These are phyloP conservation scores for Hygrocybe punicea DNA, from an alignment of 768 basidiomycete genomes.

Conservation along the genomic window DNA sequence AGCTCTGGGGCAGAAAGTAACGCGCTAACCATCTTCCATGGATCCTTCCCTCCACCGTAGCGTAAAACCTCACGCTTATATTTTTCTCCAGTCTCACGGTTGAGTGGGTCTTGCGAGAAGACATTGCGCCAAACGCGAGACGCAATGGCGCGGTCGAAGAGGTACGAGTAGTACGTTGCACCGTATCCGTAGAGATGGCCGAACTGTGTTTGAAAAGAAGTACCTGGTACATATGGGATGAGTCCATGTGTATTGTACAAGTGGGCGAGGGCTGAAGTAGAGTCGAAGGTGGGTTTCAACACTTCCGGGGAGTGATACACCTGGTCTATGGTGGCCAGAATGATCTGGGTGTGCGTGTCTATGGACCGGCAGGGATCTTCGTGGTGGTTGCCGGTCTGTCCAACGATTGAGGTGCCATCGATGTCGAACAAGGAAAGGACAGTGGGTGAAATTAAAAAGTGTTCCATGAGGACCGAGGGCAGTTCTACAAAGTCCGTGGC, in stretches of 20 bases:
- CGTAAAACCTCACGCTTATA: constrained; percentile 72
- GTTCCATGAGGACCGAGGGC: constrained; percentile 98
- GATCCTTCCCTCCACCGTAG: constrained; percentile 87
- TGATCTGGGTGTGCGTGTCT: constrained; percentile 87
- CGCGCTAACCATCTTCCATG: constrained; percentile 86
- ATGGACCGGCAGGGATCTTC: constrained; percentile 76
- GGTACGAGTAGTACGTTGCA: constrained; percentile 96
- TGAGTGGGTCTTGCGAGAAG: constrained; percentile 66
- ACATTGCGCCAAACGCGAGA: constrained; percentile 82
- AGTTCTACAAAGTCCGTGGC: constrained; percentile 98
- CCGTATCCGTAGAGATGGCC: constrained; percentile 95
- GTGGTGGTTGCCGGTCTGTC: constrained; percentile 61
- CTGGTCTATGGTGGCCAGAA: constrained; percentile 87
- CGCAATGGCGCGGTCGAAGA: constrained; percentile 95
- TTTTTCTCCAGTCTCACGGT: constrained; percentile 72
- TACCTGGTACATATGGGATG: constrained; percentile 78
- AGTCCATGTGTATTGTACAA: constrained; percentile 69
- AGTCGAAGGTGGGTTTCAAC: constrained; percentile 59
- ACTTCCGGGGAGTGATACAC: constrained; percentile 76
- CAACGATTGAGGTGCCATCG: constrained; percentile 43
- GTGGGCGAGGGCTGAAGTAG: constrained; percentile 60
- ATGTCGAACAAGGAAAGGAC: constrained; percentile 78
- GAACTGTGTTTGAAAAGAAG: constrained; percentile 94
- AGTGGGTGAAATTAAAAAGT: constrained; percentile 81
- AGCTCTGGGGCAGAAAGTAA: constrained; percentile 65